Conservation (phyloP, 2,329 filamentous ascomycete species). For the Triangularia verruculosa region DNA sequence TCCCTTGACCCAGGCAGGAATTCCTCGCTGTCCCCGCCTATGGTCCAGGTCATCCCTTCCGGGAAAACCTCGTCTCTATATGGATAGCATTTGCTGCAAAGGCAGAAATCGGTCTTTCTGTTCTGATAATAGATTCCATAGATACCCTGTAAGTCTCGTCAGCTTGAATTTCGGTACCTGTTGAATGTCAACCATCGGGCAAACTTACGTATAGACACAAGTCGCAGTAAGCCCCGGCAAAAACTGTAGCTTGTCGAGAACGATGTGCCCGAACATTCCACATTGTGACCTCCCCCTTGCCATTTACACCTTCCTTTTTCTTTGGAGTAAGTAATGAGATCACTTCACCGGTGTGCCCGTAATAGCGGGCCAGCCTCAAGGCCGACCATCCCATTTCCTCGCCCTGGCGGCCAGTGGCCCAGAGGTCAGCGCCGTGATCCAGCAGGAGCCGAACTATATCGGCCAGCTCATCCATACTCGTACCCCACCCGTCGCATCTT, state of each 20-base stretch:
- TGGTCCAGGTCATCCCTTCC: background rate
- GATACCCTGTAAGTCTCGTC: background rate
- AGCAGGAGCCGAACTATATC: background rate
- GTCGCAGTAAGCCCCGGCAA: background rate
- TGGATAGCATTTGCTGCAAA: background rate
- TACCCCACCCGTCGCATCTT: background rate
- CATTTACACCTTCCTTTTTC: background rate
- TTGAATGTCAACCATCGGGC: too few relatives aligned
- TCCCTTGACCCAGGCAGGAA: background rate
- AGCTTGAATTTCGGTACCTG: too few relatives aligned
- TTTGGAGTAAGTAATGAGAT: background rate
- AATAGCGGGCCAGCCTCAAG: background rate
- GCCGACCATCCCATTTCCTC: background rate
- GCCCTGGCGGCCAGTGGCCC: background rate
- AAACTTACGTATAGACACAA: background rate
- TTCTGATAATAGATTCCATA: background rate
- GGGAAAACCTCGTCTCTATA: background rate
- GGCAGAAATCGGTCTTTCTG: background rate
- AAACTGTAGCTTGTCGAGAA: background rate
- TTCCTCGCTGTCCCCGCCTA: background rate
- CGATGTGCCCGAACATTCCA: background rate
- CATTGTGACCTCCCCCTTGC: background rate
- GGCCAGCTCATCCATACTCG: background rate
- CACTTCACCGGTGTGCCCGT: background rate
- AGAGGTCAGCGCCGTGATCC: background rate